Base-by-base conservation (phyloP, 1,139 yeast genomes). In the Saccharomyces uvarum region DNA sequence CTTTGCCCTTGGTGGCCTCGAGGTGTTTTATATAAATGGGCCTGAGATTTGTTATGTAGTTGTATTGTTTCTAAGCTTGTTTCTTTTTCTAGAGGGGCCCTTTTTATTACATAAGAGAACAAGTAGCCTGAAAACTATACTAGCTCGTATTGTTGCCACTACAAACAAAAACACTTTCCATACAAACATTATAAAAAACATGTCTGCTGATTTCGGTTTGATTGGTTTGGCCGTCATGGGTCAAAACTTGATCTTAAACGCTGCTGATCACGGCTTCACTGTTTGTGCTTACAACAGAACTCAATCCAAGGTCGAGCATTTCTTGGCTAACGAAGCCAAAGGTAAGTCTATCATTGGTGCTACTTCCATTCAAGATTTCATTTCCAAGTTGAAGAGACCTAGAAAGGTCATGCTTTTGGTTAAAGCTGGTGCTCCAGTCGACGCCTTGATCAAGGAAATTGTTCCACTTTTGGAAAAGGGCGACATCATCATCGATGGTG, bases 191-290 rank as follows among this genome's bases (percentile, higher is more conserved):
- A 19, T 8, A 47, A 47, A 28, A 8, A 51, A 48, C n/a, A 61
- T 62, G 63, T 59, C 63, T 51, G 95, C 93, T 82, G 99, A 93
- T 85, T 84, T 93, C 77, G 99, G 98, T 77, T 88, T 93, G 76
- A 91, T 93, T 72, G 99, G 99, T 74, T 83, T 93, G 83, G 99
- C 99, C 86, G 99, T 93, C 67, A 93, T 93, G 99, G 99, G 99
- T 77, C 98, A 91, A 76, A 93, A 93, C 84, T 81, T 93, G 82
- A 89, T 93, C 75, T 83, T 93, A 68, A 93, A 93, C 77, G 95
- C 95, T 70, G 98, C 98, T 67, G 99, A 93, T 81, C 96, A 93
- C 78, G 97, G 97, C 56, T 88, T 79, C 77, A 88, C 96, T 65
- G 99, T 93, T 68, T 97, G 89, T 68, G 98, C 97, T 60, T 93